Evolutionary conservation across 2,329 filamentous ascomycete genomes (phyloP).

Genomic region (Alternaria conjuncta): DNA sequence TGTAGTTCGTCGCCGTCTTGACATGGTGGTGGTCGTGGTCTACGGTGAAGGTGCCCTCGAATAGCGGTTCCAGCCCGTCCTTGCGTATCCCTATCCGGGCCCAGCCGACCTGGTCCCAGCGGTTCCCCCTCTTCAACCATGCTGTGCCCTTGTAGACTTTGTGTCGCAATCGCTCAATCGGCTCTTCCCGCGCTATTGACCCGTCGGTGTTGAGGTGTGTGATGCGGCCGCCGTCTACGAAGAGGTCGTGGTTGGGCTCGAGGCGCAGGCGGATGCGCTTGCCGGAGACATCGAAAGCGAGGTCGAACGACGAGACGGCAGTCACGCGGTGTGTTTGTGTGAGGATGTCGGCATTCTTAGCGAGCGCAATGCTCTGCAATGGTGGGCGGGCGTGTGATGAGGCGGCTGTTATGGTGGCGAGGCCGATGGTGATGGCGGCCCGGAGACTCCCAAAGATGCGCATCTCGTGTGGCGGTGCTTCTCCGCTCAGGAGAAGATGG

Average conservation of each 20-base stretch:
- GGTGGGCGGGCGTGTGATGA: conserved; percentile 66
- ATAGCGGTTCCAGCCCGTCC: conserved; percentile 80
- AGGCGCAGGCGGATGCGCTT: conserved; percentile 77
- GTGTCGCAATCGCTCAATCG: conserved; percentile 74
- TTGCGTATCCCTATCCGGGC: conserved; percentile 77
- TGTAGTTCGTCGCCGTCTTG: conserved; percentile 76
- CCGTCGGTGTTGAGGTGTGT: conserved; percentile 77
- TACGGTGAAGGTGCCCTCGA: conserved; percentile 87
- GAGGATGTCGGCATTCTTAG: conserved; percentile 78
- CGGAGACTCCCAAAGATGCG: conserved; percentile 32
- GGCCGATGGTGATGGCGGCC: conserved; percentile 27
- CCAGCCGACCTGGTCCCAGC: conserved; percentile 86
- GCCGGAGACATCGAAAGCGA: conserved; percentile 75
- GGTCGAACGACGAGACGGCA: conserved; percentile 81
- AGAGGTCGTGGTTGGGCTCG: conserved; percentile 89
- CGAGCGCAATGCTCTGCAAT: conserved; percentile 72
- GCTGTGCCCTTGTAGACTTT: conserved; percentile 83
- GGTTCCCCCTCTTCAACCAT: conserved; percentile 76
- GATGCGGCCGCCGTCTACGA: conserved; percentile 77
- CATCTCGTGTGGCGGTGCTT: conserved; percentile 39
- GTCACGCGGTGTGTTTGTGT: conserved; percentile 80
- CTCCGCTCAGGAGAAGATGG: conserved; percentile 25
- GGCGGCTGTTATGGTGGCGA: conserved; percentile 34
- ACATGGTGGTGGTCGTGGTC: conserved; percentile 86
- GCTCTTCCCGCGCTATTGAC: conserved; percentile 67